A percentile compares a stretch with the other conserved stretches of the same genome.
Evolutionary conservation across 306 rosid genomes (phyloP).

Genomic region (Inga leiocalycina): DNA sequence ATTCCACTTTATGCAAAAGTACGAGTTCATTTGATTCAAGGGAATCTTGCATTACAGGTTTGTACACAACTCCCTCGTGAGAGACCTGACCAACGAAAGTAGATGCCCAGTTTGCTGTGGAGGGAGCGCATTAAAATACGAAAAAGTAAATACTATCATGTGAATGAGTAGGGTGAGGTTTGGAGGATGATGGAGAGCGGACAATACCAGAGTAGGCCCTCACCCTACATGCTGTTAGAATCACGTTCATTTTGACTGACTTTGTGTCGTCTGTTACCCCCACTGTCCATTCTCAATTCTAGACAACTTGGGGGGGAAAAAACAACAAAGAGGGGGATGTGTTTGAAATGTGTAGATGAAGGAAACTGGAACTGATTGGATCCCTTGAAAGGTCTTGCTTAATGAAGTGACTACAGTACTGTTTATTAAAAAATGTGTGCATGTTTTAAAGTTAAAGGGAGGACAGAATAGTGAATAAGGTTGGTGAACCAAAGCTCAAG

Average conservation of each 20-base stretch:
- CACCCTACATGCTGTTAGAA: not conserved
- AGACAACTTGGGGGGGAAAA: not conserved
- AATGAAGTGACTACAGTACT: too few relatives aligned
- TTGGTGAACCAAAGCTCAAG: constrained; percentile 32
- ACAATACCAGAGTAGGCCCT: not conserved
- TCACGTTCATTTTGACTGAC: not conserved
- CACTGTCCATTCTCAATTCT: not conserved
- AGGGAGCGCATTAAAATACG: not conserved
- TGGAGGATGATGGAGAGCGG: not conserved
- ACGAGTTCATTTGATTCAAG: too few relatives aligned
- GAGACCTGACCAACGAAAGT: not conserved
- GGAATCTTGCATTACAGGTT: not conserved
- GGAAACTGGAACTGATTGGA: too few relatives aligned
- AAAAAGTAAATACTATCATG: not conserved
- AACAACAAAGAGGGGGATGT: too few relatives aligned
- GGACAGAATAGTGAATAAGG: constrained; percentile 35
- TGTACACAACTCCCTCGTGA: not conserved
- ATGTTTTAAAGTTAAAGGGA: too few relatives aligned
- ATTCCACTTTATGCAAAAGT: too few relatives aligned
- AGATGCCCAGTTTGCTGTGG: not conserved
- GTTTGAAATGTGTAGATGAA: too few relatives aligned
- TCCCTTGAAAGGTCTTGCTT: too few relatives aligned
- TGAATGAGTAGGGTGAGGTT: constrained; percentile 27
- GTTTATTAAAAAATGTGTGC: too few relatives aligned
- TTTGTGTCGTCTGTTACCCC: not conserved